Evolutionary conservation across 2,329 filamentous ascomycete species (phyloP), one percentile per base, ranked within the genome.

Genomic region (Curvularia lunata): DNA sequence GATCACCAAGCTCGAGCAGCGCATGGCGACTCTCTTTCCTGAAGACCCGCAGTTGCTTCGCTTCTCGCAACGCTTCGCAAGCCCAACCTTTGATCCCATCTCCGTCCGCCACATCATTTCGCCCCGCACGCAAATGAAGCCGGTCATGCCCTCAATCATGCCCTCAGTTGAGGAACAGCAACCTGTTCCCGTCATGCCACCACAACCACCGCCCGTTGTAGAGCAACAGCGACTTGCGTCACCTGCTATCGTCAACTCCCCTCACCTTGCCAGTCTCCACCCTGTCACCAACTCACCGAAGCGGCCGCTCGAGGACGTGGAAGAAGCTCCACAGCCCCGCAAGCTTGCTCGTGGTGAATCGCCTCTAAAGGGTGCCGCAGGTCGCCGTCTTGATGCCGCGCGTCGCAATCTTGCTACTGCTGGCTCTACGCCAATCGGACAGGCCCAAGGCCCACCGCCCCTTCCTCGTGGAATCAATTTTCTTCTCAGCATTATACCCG

Each of bases 11-110:
- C 83, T 99, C 16, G 96, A 99, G 77, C 89, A 89, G 69, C 88
- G 95, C 46, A 98, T 99, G 92, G 85, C 86, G 21, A 92, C 97
- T 71, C 83, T 97, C n/a, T 99, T 92, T 76, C 93, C 93, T 0
- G 88, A 93, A 57, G 94, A 97, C 69, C 89, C 92, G 3, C 88
- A 86, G 54, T 83, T 97, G 38, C 80, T 83, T 13, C 86, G 87
- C 59, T 98, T 97, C 75, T 84, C 87, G 10, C 86, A 89, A 58
- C 89, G 94, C 32, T 96, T 91, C 76, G 85, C 88, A 4, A 69
- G 64, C 37, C 61, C 70, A 8, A 86, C 83, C 19, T 98, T 97
- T 70, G 90, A 97, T 72, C 92, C 92, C 2, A 89, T 92, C 23
- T 83, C 85, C 9, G 86, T 91, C n/a, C 89, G 89, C 23, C 88